phyloP scores from a whole-genome alignment of 1,139 yeast genomes.

The Kurtzmaniella quercitrusa region DNA sequence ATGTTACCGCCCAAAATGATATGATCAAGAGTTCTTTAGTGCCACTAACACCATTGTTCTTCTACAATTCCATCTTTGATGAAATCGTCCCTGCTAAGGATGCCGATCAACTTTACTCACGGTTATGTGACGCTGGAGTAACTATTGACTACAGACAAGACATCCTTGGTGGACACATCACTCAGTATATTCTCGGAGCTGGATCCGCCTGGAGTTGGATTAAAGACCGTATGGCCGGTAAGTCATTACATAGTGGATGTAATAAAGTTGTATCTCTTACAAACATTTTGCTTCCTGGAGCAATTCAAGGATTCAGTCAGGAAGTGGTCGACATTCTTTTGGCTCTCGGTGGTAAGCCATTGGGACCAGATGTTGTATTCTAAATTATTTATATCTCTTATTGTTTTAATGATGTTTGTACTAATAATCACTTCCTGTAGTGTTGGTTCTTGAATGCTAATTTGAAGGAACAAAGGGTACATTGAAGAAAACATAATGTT shows the following conservation, averaged over 20 bases:
- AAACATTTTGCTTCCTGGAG: neutral
- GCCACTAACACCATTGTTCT: slow-evolving; percentile 24
- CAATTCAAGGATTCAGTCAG: neutral
- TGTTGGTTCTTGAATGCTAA: too few species aligned
- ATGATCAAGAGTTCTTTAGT: neutral
- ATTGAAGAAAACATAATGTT: too few species aligned
- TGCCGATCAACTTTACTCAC: slow-evolving; percentile 6
- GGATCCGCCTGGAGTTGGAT: slow-evolving; percentile 14
- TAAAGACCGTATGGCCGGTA: slow-evolving; percentile 9
- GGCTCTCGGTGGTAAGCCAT: neutral
- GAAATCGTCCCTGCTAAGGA: slow-evolving; percentile 17
- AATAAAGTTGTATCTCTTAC: neutral
- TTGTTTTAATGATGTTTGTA: neutral
- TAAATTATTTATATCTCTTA: neutral
- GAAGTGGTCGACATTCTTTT: neutral
- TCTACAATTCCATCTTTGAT: slow-evolving; percentile 21
- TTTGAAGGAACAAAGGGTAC: too few species aligned
- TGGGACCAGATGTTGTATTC: slow-evolving; percentile 1
- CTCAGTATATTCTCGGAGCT: slow-evolving; percentile 11
- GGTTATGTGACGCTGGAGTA: slow-evolving; percentile 7
- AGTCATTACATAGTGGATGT: slow-evolving; percentile 2
- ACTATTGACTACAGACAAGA: slow-evolving; percentile 8
- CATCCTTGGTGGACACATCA: slow-evolving; percentile 8
- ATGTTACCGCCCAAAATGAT: neutral
- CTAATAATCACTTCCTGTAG: too few species aligned